These are phyloP conservation scores for Wickerhamomyces alni DNA, from an alignment of 805 yeast species.

Conservation along the genomic window DNA sequence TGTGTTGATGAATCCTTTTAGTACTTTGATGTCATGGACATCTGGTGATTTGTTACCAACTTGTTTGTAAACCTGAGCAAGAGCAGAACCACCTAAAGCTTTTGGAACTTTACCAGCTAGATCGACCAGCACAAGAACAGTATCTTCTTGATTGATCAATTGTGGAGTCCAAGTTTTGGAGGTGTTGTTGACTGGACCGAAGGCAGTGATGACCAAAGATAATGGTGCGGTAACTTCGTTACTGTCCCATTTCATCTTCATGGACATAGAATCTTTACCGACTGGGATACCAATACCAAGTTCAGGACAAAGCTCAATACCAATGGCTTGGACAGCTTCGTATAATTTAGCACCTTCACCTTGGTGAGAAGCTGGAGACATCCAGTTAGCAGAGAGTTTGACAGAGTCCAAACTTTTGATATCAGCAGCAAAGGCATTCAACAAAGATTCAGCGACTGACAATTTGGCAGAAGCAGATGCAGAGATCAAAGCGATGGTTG, in stretches of 20 bases:
- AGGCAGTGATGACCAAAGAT: constrained; percentile 86
- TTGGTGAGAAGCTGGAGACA: constrained; percentile 91
- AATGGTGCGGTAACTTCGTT: constrained; percentile 95
- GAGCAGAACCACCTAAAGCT: constrained; percentile 88
- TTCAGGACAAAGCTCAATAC: constrained; percentile 89
- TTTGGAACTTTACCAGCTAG: constrained; percentile 48
- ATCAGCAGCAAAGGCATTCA: constrained; percentile 88
- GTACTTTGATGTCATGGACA: constrained; percentile 58
- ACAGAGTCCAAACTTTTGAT: constrained; percentile 66
- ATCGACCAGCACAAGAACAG: constrained; percentile 75
- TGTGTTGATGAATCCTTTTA: constrained; percentile 68
- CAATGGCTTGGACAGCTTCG: constrained; percentile 96
- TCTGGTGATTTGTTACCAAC: constrained; percentile 81
- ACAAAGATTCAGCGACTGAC: constrained; percentile 90
- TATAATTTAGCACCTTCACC: constrained; percentile 95
- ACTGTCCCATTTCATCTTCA: constrained; percentile 96
- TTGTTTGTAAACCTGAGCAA: constrained; percentile 89
- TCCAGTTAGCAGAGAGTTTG: constrained; percentile 96
- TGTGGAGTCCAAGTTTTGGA: constrained; percentile 95
- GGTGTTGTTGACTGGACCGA: constrained; percentile 80
- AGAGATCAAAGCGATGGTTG: constrained; percentile 79
- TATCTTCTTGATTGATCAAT: constrained; percentile 46
- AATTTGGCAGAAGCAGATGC: constrained; percentile 91
- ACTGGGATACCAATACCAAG: constrained; percentile 92
- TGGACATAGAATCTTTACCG: constrained; percentile 98